Percentiles rank a stretch among this genome's conserved stretches.
These are phyloP conservation scores for Aspergillus pseudonomiae DNA, from an alignment of 2,329 filamentous ascomycete genomes.

Conservation along the genomic window DNA sequence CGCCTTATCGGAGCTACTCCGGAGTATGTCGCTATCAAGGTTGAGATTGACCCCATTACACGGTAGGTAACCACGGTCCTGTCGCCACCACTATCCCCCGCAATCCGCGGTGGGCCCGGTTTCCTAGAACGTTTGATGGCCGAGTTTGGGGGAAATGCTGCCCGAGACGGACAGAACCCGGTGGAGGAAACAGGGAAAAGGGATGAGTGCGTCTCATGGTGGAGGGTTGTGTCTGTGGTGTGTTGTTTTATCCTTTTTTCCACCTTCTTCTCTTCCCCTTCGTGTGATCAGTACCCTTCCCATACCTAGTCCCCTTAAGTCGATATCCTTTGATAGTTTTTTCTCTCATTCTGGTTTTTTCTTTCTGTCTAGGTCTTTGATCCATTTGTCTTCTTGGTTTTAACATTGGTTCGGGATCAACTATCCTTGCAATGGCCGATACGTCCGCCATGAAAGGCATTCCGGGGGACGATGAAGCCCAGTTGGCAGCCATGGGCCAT, in stretches of 20 bases:
- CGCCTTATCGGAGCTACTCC: conserved; percentile 5
- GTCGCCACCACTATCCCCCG: conserved; percentile 8
- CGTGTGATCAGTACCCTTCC: background rate
- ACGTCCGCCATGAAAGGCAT: conserved; percentile 21
- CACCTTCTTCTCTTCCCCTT: background rate
- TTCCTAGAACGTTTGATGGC: conserved; percentile 5
- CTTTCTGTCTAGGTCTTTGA: background rate
- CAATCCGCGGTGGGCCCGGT: conserved; percentile 8
- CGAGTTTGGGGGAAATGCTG: background rate
- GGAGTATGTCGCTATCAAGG: conserved; percentile 4
- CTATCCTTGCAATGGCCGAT: conserved; percentile 12
- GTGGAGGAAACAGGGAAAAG: conserved; percentile 5
- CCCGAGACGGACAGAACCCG: background rate
- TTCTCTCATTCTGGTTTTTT: background rate
- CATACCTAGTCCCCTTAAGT: background rate
- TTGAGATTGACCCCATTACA: background rate
- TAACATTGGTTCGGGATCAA: background rate
- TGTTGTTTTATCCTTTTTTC: background rate
- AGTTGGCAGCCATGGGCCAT: conserved; percentile 60
- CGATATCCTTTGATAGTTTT: background rate
- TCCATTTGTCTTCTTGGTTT: conserved; percentile 7
- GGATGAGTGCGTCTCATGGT: background rate
- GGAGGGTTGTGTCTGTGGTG: background rate
- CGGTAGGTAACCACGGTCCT: conserved; percentile 6
- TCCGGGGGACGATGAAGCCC: conserved; percentile 48